phyloP scores from a whole-genome alignment of 2,329 filamentous ascomycete species.

The Aspergillus awamori region DNA sequence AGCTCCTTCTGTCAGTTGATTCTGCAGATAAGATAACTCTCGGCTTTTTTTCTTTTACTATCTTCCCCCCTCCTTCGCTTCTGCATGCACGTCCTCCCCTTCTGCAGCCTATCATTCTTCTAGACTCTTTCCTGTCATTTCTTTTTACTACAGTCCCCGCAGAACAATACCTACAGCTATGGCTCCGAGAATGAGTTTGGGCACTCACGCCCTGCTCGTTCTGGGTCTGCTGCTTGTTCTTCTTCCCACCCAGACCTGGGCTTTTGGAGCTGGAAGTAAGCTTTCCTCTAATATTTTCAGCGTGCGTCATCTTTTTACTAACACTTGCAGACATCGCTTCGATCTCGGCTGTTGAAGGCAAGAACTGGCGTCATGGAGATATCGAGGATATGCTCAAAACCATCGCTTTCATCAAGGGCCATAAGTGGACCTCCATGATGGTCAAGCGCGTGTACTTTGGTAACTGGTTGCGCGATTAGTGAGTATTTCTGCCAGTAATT shows the following conservation, averaged over 20 bases:
- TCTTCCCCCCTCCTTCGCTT: neutral
- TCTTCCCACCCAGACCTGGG: constrained; percentile 43
- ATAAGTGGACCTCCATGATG: constrained; percentile 82
- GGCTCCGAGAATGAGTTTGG: constrained; percentile 24
- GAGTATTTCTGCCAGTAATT: constrained; percentile 22
- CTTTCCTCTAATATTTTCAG: neutral
- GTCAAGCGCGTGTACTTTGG: constrained; percentile 81
- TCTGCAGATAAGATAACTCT: neutral
- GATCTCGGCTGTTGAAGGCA: constrained; percentile 54
- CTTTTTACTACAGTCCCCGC: constrained; percentile 5
- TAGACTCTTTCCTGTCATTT: neutral
- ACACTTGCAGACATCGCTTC: constrained; percentile 48
- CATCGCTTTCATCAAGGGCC: constrained; percentile 73
- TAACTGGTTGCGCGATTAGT: constrained; percentile 83
- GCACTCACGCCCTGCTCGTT: constrained; percentile 38
- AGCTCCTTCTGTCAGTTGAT: neutral
- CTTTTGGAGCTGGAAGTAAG: constrained; percentile 51
- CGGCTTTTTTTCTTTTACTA: neutral
- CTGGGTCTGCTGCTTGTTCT: constrained; percentile 42
- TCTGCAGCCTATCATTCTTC: constrained; percentile 1
- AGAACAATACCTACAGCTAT: constrained; percentile 22
- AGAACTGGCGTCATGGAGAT: constrained; percentile 62
- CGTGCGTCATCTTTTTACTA: constrained; percentile 1
- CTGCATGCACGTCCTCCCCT: constrained; percentile 7
- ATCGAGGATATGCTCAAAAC: constrained; percentile 82